Percentiles rank a stretch among this genome's conserved stretches.
Conservation (phyloP, 73 alveolate species). For the Paramecium sexaurelia region DNA sequence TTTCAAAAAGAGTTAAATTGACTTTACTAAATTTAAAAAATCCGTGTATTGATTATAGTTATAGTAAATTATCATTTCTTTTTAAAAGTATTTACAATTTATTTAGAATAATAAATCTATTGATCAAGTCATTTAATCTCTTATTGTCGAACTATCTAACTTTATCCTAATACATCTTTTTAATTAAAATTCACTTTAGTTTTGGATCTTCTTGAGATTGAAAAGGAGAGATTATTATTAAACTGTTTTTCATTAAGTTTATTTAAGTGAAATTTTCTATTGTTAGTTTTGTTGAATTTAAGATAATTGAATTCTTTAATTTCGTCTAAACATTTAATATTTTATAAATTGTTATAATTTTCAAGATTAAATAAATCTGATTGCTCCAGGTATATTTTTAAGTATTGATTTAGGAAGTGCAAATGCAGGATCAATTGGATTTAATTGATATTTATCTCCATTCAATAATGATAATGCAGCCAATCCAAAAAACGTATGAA, state of each 20-base stretch:
- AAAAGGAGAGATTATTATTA: not conserved
- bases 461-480: conserved; percentile 86
- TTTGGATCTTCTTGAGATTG: not conserved
- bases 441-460: conserved; percentile 67
- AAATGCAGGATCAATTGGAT: conserved; percentile 86
- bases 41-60: not conserved
- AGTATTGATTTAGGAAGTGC: conserved; percentile 83
- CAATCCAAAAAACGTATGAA: conserved; percentile 93
- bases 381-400: conserved; percentile 16
- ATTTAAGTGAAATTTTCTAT: not conserved
- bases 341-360: not conserved
- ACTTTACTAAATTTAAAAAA: not conserved
- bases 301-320: conserved; percentile 17
- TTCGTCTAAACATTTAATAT: conserved; percentile 22
- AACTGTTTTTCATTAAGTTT: not conserved
- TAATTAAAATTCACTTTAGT: too few relatives aligned
- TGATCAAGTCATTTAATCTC: conserved; percentile 10
- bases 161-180: not conserved
- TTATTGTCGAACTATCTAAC: not conserved
- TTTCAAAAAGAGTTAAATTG: not conserved
- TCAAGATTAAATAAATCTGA: not conserved
- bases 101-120: not conserved
- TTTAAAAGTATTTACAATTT: conserved; percentile 5
- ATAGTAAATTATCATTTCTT: conserved; percentile 9
- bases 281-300: not conserved